Evolutionary conservation across 805 yeast species (phyloP).

Genomic region (Blastobotrys robertii): DNA sequence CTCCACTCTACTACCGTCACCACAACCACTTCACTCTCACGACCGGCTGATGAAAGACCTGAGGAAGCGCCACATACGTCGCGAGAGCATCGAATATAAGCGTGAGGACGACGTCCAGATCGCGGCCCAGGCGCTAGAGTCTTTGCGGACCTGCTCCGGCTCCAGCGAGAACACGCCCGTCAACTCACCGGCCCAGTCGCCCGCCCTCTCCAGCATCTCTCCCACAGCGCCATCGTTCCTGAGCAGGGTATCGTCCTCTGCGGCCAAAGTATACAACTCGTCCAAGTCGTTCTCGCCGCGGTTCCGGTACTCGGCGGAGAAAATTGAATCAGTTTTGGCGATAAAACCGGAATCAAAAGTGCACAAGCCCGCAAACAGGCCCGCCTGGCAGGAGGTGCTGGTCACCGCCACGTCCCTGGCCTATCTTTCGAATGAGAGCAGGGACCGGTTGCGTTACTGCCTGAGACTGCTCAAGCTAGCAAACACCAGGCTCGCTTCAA

Average conservation of each 20-base stretch:
- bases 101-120: conserved; percentile 15
- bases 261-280: conserved; percentile 26
- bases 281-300: conserved; percentile 35
- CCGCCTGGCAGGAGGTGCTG: conserved; percentile 24
- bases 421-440: conserved; percentile 53
- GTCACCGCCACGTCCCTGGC: conserved; percentile 28
- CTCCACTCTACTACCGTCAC: neutral
- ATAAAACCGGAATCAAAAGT: neutral
- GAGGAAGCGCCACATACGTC: neutral
- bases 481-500: conserved; percentile 59
- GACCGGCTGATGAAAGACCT: neutral
- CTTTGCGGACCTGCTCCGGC: conserved; percentile 15
- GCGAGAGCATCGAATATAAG: too few species aligned
- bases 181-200: neutral
- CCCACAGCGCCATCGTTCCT: conserved; percentile 11
- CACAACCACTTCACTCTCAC: neutral
- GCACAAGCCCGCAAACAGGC: neutral
- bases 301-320: conserved; percentile 51
- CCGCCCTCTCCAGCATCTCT: neutral
- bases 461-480: conserved; percentile 74
- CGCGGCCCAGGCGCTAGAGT: conserved; percentile 24
- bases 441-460: conserved; percentile 67
- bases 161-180: conserved; percentile 4
- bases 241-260: conserved; percentile 18
- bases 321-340: conserved; percentile 8